Evolutionary conservation across 2,329 filamentous ascomycete species (phyloP), one percentile per base, ranked within the genome.

Genomic region (Basipetospora chlamydospora): DNA sequence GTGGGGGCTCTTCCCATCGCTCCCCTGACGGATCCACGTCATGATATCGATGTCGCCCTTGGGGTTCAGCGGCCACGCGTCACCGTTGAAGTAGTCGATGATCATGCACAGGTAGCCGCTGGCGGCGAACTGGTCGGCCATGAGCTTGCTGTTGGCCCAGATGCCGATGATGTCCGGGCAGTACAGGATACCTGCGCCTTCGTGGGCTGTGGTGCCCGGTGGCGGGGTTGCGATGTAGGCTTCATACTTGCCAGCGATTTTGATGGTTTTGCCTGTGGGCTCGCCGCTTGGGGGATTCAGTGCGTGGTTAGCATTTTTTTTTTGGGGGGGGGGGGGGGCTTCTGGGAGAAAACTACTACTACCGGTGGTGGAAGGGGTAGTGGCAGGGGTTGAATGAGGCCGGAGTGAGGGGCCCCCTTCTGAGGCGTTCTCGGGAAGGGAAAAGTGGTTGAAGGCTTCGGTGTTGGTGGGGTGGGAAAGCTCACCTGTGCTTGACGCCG

Each of bases 141-240:
- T 44, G 1, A 58, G 47, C 37, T 53, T 51, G 38, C 45, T 49
- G 41, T 58, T 58, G 13, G 50, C 42, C 64, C 64, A 70, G 51
- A 70, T 61, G 42, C 67, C 61, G 37, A 67, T 54, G 40, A 70
- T 56, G 41, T 72, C 68, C 11, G 63, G 59, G 26, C 68, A 40
- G 47, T 58, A 57, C 12, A 72, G 50, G 42, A 72, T 53, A 33
- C 54, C 58, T 3, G 36, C 41, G 20, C 45, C 47, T 28, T 49
- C 43, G 40, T 49, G 46, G 22, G 43, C 43, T n/a, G n/a, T n/a
- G 8, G 33, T 46, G 44, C 41, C 44, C 12, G 43, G 41, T 4
- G 58, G 44, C 1, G 68, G 62, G 6, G 56, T 60, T 9, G 68
- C 64, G 9, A 73, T 48, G 52, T 75, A 75, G 31, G 58, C 66